These are phyloP conservation scores for Macrocybe gigantea DNA, from an alignment of 768 basidiomycete genomes.

Conservation along the genomic window DNA sequence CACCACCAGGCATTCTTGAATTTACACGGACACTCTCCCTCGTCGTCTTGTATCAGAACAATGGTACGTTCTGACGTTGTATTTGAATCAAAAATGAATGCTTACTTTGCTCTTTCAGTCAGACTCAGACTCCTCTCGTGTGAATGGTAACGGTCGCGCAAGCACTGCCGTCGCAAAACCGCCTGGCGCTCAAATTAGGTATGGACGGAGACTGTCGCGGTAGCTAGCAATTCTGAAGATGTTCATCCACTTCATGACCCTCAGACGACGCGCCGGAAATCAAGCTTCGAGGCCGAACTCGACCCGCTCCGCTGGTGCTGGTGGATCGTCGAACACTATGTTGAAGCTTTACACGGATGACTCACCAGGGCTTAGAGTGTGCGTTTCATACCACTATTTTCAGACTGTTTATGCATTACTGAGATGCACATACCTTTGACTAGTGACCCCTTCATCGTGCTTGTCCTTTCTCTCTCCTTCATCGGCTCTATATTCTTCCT, in stretches of 20 bases:
- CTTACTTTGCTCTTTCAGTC: conserved; percentile 40
- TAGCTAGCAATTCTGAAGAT: background rate
- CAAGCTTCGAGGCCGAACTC: conserved; percentile 79
- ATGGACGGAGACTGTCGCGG: conserved; percentile 15
- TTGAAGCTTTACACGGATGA: conserved; percentile 98
- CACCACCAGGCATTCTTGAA: conserved; percentile 1
- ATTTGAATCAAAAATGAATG: background rate
- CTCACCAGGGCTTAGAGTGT: conserved; percentile 96
- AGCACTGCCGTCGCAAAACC: conserved; percentile 58
- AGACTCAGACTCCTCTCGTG: conserved; percentile 67
- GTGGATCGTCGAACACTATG: conserved; percentile 98
- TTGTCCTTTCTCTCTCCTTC: conserved; percentile 92
- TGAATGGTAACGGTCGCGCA: conserved; percentile 32
- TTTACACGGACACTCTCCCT: background rate
- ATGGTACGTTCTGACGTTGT: conserved; percentile 27
- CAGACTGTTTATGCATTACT: background rate
- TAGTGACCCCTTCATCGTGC: conserved; percentile 95
- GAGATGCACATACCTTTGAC: background rate
- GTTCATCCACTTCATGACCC: background rate
- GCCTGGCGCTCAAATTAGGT: conserved; percentile 81
- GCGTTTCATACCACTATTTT: conserved; percentile 29
- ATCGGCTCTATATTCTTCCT: conserved; percentile 99
- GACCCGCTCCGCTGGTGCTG: conserved; percentile 85
- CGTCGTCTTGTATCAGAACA: conserved; percentile 11
- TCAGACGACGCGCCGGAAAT: conserved; percentile 64